Evolutionary conservation across 2,329 filamentous ascomycete species (phyloP).

Genomic region (Polytolypa hystricis): DNA sequence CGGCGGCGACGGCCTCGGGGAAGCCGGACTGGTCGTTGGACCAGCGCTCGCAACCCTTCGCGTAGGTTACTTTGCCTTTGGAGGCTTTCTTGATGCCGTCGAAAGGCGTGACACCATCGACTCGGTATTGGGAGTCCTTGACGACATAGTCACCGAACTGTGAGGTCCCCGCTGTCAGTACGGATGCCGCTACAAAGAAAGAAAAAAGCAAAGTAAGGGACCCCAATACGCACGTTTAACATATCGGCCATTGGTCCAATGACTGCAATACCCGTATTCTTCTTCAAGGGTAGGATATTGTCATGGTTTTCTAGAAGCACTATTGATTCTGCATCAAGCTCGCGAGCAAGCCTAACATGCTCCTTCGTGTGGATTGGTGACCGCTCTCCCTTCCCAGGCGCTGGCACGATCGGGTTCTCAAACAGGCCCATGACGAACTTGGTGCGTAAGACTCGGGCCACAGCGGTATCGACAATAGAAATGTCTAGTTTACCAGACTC

Average conservation of each 20-base stretch:
- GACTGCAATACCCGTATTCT: constrained; percentile 57
- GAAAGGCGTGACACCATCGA: constrained; percentile 52
- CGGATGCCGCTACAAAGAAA: too few relatives aligned
- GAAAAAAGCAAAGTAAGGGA: constrained; percentile 18
- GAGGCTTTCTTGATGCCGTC: constrained; percentile 55
- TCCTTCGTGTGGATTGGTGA: constrained; percentile 52
- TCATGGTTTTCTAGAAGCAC: constrained; percentile 51
- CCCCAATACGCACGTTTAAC: constrained; percentile 47
- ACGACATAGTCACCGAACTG: constrained; percentile 66
- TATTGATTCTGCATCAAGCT: constrained; percentile 54
- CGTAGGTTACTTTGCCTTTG: constrained; percentile 52
- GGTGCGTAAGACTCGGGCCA: constrained; percentile 51
- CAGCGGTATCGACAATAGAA: constrained; percentile 52
- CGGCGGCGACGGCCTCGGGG: constrained; percentile 52
- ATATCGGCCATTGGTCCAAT: constrained; percentile 66
- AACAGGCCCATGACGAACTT: constrained; percentile 64
- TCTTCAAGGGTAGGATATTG: constrained; percentile 44
- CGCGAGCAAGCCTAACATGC: constrained; percentile 47
- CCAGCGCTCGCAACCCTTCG: constrained; percentile 62
- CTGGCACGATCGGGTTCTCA: constrained; percentile 55
- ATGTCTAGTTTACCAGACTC: constrained; percentile 50
- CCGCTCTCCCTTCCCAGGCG: constrained; percentile 43
- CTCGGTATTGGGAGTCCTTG: constrained; percentile 47
- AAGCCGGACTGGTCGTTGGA: constrained; percentile 59
- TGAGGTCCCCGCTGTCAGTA: too few relatives aligned